A percentile compares a stretch with the other conserved stretches of the same genome.
Evolutionary conservation across 371 early-diverging fungal species (phyloP).

Genomic region (Circinella umbellata): DNA sequence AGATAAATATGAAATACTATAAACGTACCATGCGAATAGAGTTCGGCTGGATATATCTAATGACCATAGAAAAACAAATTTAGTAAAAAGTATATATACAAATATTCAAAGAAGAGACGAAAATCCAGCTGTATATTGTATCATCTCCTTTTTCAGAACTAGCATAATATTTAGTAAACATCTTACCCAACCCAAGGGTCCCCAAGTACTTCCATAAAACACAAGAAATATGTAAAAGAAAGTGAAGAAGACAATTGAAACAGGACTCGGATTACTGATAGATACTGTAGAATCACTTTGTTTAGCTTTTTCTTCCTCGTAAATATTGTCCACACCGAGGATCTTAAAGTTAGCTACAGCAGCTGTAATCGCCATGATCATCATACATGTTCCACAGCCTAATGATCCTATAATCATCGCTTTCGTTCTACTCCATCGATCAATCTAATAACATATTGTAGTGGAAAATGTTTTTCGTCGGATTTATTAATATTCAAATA

Average conservation of each 20-base stretch:
- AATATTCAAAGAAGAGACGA: too few species aligned
- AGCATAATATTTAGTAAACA: too few species aligned
- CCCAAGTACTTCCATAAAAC: conserved; percentile 84
- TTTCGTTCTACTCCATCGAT: conserved; percentile 68
- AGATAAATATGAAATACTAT: neutral
- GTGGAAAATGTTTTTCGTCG: too few species aligned
- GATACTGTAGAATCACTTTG: neutral
- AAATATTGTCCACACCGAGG: neutral
- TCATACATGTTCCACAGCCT: conserved; percentile 43
- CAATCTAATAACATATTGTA: conserved; percentile 48
- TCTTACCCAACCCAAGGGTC: conserved; percentile 16
- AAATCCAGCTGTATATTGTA: too few species aligned
- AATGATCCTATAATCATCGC: conserved; percentile 58
- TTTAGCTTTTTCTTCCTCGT: neutral
- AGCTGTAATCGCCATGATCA: conserved; percentile 54
- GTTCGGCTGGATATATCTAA: conserved; percentile 76
- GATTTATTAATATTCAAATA: too few species aligned
- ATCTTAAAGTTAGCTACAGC: conserved; percentile 37
- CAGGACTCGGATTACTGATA: conserved; percentile 13
- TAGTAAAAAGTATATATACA: too few species aligned
- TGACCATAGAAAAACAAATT: too few species aligned
- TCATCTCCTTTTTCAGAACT: too few species aligned
- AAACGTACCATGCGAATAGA: conserved; percentile 66
- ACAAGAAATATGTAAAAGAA: conserved; percentile 76
- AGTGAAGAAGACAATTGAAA: conserved; percentile 62